Percentiles rank a stretch among this genome's conserved stretches.
Conservation (phyloP, 2,329 filamentous ascomycete genomes). For the Aspergillus costaricaensis region DNA sequence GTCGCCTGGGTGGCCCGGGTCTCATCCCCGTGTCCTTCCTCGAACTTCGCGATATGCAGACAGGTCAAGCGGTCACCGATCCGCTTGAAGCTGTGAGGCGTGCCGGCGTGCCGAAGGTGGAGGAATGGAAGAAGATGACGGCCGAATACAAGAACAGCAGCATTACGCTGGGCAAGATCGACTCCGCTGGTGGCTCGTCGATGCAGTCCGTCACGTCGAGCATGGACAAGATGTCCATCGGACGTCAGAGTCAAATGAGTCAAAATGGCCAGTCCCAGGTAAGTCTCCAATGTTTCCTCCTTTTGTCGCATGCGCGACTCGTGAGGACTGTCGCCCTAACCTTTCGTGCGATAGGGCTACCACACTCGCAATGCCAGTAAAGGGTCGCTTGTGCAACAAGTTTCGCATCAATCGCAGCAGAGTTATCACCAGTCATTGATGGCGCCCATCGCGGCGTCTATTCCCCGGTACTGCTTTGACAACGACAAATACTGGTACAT, state of each 20-base stretch:
- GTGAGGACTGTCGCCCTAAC: slow-evolving; percentile 3
- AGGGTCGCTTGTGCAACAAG: slow-evolving; percentile 31
- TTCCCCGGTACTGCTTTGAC: slow-evolving; percentile 91
- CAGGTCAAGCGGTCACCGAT: slow-evolving; percentile 78
- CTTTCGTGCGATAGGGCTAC: slow-evolving; percentile 27
- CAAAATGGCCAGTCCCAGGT: slow-evolving; percentile 55
- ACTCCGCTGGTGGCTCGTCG: slow-evolving; percentile 42
- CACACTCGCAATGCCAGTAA: slow-evolving; percentile 46
- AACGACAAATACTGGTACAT: slow-evolving; percentile 99
- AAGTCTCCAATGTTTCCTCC: slow-evolving; percentile 32
- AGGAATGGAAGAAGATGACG: slow-evolving; percentile 99
- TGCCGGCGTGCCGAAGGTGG: slow-evolving; percentile 89
- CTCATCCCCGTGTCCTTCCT: slow-evolving; percentile 96
- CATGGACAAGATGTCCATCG: slow-evolving; percentile 78
- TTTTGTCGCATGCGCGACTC: neutral
- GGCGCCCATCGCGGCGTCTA: slow-evolving; percentile 78
- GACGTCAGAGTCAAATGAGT: slow-evolving; percentile 55
- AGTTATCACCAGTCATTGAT: slow-evolving; percentile 58
- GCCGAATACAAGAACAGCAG: slow-evolving; percentile 99
- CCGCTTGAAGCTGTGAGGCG: slow-evolving; percentile 80
- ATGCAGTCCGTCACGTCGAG: slow-evolving; percentile 65
- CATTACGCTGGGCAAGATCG: slow-evolving; percentile 91
- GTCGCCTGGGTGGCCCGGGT: slow-evolving; percentile 88
- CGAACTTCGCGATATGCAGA: slow-evolving; percentile 91
- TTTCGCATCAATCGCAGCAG: slow-evolving; percentile 47